Percentiles rank a stretch among this genome's conserved stretches.
phyloP scores from a whole-genome alignment of 164 flowering plant genomes.

The Akebia trifoliata region DNA sequence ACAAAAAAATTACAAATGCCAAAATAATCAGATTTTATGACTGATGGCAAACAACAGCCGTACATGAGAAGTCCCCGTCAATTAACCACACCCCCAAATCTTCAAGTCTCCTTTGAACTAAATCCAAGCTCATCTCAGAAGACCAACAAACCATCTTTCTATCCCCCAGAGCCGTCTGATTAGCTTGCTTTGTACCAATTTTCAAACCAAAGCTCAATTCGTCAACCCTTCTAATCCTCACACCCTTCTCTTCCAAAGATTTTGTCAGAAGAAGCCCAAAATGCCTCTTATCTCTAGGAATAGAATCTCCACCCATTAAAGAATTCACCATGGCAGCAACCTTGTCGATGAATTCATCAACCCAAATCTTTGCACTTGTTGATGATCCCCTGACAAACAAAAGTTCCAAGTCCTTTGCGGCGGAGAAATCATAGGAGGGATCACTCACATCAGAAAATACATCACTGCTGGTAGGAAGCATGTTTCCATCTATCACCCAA shows the following conservation, averaged over 20 bases:
- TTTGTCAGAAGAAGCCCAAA: constrained; percentile 30
- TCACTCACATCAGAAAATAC: constrained; percentile 21
- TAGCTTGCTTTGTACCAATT: constrained; percentile 17
- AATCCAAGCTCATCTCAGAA: constrained; percentile 23
- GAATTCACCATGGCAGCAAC: constrained; percentile 23
- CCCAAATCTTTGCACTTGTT: constrained; percentile 39
- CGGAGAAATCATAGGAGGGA: constrained; percentile 31
- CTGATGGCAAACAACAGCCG: constrained; percentile 67
- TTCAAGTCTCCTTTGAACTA: constrained; percentile 37
- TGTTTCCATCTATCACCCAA: constrained; percentile 51
- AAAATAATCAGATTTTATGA: constrained; percentile 30
- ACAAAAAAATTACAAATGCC: constrained; percentile 2
- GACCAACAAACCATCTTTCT: constrained; percentile 53
- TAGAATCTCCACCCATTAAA: constrained; percentile 13
- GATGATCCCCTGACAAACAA: constrained; percentile 46
- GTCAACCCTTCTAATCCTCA: constrained; percentile 34
- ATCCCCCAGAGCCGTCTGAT: constrained; percentile 24
- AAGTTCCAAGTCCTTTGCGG: constrained; percentile 34
- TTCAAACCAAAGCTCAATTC: constrained; percentile 29
- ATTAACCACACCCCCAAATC: constrained; percentile 54
- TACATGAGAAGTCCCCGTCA: constrained; percentile 66
- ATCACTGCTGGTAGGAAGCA: constrained; percentile 32
- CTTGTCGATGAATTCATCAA: constrained; percentile 30
- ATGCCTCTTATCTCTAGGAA: constrained; percentile 12
- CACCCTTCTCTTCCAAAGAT: constrained; percentile 36